Percentiles rank a stretch among this genome's conserved stretches.
Conservation (phyloP, 805 yeast genomes). For the Candida caryicola region DNA sequence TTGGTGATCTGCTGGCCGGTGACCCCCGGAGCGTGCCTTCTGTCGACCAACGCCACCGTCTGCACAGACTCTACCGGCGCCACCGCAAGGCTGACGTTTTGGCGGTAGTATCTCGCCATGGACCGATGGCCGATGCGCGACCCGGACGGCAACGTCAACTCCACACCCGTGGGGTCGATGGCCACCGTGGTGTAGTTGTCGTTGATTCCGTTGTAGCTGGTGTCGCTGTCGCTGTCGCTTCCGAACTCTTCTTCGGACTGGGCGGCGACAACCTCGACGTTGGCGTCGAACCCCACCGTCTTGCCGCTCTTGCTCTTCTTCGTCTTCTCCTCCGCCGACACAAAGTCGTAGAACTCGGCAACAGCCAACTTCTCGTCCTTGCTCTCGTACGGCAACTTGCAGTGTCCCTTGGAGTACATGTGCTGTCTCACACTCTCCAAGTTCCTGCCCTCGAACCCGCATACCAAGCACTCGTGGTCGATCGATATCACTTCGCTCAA, state of each 20-base stretch:
- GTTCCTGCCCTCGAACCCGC: slow-evolving; percentile 43
- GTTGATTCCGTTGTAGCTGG: slow-evolving; percentile 13
- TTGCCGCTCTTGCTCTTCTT: slow-evolving; percentile 15
- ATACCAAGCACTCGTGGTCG: slow-evolving; percentile 43
- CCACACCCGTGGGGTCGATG: slow-evolving; percentile 58
- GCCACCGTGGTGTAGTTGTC: slow-evolving; percentile 32
- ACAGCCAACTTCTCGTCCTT: slow-evolving; percentile 34
- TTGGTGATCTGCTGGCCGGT: slow-evolving; percentile 24
- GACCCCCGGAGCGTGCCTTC: slow-evolving; percentile 44
- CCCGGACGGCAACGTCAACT: slow-evolving; percentile 75
- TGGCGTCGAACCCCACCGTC: slow-evolving; percentile 25
- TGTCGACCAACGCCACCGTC: slow-evolving; percentile 75
- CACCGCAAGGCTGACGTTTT: slow-evolving; percentile 36
- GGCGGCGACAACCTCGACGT: slow-evolving; percentile 16
- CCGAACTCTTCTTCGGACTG: slow-evolving; percentile 13
- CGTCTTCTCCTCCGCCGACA: slow-evolving; percentile 15
- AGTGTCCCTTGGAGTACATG: slow-evolving; percentile 42
- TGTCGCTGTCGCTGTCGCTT: slow-evolving; percentile 13
- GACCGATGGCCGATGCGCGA: slow-evolving; percentile 79
- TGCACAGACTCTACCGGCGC: slow-evolving; percentile 62
- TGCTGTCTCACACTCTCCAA: slow-evolving; percentile 45
- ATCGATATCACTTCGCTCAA: slow-evolving; percentile 36
- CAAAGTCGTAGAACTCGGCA: slow-evolving; percentile 39
- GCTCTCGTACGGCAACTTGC: slow-evolving; percentile 45
- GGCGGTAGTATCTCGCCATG: slow-evolving; percentile 67